These are phyloP conservation scores for Colletotrichum cereale DNA, from an alignment of 2,329 filamentous ascomycete genomes.

Conservation along the genomic window DNA sequence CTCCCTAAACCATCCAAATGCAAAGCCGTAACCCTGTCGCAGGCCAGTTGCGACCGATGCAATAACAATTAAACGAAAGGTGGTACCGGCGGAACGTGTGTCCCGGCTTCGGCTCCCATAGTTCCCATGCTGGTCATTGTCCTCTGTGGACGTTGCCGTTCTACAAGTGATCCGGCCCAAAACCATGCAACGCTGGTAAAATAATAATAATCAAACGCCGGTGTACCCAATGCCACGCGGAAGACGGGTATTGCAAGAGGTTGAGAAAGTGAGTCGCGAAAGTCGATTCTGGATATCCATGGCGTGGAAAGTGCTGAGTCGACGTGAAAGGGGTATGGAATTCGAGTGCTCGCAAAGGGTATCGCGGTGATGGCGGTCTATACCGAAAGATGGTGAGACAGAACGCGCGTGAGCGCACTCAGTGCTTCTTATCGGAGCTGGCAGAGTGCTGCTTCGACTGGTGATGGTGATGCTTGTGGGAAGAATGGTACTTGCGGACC, in stretches of 20 bases:
- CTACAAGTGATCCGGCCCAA: conserved; percentile 34
- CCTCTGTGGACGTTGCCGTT: conserved; percentile 28
- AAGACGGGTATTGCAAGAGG: conserved; percentile 26
- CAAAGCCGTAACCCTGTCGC: conserved; percentile 34
- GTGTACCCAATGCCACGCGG: conserved; percentile 36
- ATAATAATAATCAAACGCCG: conserved; percentile 27
- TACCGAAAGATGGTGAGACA: conserved; percentile 21
- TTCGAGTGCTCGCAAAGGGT: conserved; percentile 38
- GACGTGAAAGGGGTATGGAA: conserved; percentile 39
- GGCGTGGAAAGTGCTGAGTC: not conserved
- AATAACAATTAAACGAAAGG: conserved; percentile 39
- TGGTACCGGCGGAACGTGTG: conserved; percentile 13
- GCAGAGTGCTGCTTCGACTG: conserved; percentile 29
- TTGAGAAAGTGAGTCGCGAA: conserved; percentile 11
- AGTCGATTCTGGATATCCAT: conserved; percentile 15
- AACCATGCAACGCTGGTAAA: conserved; percentile 38
- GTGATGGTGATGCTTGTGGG: conserved; percentile 38
- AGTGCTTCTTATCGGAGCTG: conserved; percentile 39
- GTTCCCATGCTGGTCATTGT: conserved; percentile 25
- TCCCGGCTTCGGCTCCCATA: conserved; percentile 13
- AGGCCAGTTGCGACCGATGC: conserved; percentile 31
- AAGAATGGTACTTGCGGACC: conserved; percentile 40
- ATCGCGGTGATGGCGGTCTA: conserved; percentile 36
- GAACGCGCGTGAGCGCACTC: not conserved
- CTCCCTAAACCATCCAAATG: conserved; percentile 37